Conservation (phyloP, 129 eudicot genomes). For the Helianthus annuus region HanXRQr2.0-SUNRISE NC_035435.2:85822552-85823051, state of each 20-base stretch:
- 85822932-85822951: too few relatives aligned
- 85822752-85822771: constrained; percentile 26
- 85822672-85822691: constrained; percentile 43
- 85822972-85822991: too few relatives aligned
- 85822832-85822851: too few relatives aligned
- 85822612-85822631: constrained; percentile 56
- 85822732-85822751: constrained; percentile 44
- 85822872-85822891: too few relatives aligned
- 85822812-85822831: too few relatives aligned
- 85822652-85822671: constrained; percentile 37
- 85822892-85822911: too few relatives aligned
- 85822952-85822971: too few relatives aligned
- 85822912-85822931: too few relatives aligned
- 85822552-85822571: constrained; percentile 46
- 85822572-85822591: constrained; percentile 48
- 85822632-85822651: constrained; percentile 51
- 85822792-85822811: neutral
- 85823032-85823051: too few relatives aligned
- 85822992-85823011: too few relatives aligned
- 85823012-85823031: too few relatives aligned
- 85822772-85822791: constrained; percentile 7
- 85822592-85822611: constrained; percentile 62
- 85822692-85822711: constrained; percentile 50
- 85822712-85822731: constrained; percentile 50
- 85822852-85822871: too few relatives aligned